A percentile compares a stretch with the other conserved stretches of the same genome.
Evolutionary conservation across 2,329 filamentous ascomycete species (phyloP).

Genomic region (Phoma sp.): DNA sequence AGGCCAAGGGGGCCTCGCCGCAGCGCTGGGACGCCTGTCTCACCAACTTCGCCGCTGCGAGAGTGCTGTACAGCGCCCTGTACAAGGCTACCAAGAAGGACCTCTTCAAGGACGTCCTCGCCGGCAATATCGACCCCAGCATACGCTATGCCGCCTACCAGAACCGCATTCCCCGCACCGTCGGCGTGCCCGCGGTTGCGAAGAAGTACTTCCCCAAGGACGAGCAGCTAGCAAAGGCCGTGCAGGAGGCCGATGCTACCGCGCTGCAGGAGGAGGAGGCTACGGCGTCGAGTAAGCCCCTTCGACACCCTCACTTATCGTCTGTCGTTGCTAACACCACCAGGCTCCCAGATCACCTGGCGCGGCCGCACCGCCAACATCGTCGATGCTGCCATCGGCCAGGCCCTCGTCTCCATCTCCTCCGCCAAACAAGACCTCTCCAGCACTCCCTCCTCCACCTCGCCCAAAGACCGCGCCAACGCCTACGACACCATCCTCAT

Average conservation of each 20-base stretch:
- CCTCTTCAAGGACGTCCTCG: constrained; percentile 82
- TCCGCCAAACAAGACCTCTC: constrained; percentile 60
- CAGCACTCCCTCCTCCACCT: constrained; percentile 49
- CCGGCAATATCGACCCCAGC: constrained; percentile 87
- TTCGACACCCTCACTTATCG: too few species aligned
- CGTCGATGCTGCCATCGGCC: constrained; percentile 89
- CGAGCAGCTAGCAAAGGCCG: constrained; percentile 64
- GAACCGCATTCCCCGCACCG: constrained; percentile 82
- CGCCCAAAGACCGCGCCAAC: constrained; percentile 73
- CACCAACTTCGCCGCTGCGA: constrained; percentile 73
- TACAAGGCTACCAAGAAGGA: constrained; percentile 72
- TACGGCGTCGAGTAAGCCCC: constrained; percentile 53
- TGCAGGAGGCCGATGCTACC: constrained; percentile 71
- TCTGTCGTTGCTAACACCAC: constrained; percentile 21
- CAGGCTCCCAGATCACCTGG: constrained; percentile 75
- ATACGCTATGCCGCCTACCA: constrained; percentile 96
- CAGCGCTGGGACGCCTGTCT: constrained; percentile 79
- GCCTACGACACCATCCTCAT: constrained; percentile 92
- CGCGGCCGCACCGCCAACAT: constrained; percentile 83
- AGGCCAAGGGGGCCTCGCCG: constrained; percentile 44
- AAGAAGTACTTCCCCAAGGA: constrained; percentile 79
- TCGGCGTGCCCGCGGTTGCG: constrained; percentile 79
- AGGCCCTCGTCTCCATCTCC: constrained; percentile 75
- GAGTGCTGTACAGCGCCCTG: constrained; percentile 82
- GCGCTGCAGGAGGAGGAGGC: constrained; percentile 56